Base-by-base conservation (phyloP, 257 asterid genomes). In the Solanum chilense region DNA sequence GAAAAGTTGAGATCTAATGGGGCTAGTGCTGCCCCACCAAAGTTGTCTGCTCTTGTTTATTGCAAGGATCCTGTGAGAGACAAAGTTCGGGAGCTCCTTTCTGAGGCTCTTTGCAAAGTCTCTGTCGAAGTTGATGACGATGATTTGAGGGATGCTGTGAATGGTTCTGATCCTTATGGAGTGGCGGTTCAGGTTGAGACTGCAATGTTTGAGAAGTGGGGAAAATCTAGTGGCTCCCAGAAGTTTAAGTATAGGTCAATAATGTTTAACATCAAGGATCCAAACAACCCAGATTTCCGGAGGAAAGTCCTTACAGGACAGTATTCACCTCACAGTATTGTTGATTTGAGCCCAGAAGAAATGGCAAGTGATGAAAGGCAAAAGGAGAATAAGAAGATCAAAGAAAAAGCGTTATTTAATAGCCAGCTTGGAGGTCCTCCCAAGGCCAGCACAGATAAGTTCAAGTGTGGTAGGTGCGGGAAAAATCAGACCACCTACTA, bases 361-460 rank as follows among this genome's bases (percentile, higher is more conserved):
- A 97, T 96, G 99, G 99, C 99, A 12, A 95, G 99, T 42, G 98
- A 97, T 31, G 96, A 89, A 70, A 92, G 98, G 76, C 92, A 95
- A 89, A 39, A 49, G 66, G 89, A 95, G 93, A 95, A 93, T 29
- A 97, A 93, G 87, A 91, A 92, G 18, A 87, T 97, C 11, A 97
- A 94, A 89, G 96, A 94, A 91, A 97, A 95, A 75, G 97, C 97
- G 6, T 23, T 97, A 91, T 93, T 97, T 39, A 94, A 97, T 41
- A 94, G 99, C 20, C 92, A 94, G 75, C 93, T 98, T 1, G 98
- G 94, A 13, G 93, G 90, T 2, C 89, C 93, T 31, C 93, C 94
- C 0, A 87, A 92, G 92, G 99, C 99, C 20, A 95, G 97, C 60
- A 97, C 99, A 2, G 88, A 93, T 33, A 90, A 92, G 83, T 97